Base-by-base conservation (phyloP, 2,329 filamentous ascomycete genomes). In the Fusarium annulatum region DNA sequence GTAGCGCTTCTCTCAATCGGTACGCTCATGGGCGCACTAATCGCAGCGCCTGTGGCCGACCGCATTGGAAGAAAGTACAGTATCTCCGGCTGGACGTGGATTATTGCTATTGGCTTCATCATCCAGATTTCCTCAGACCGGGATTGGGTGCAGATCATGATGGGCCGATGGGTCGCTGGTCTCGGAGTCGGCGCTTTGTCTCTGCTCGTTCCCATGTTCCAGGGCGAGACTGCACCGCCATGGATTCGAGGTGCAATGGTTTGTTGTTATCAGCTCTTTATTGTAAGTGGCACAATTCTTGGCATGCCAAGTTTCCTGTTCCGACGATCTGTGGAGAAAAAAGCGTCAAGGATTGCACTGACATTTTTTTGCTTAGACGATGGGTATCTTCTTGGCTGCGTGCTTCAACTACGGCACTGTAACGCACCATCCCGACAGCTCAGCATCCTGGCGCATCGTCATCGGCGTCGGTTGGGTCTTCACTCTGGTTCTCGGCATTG, bases 141-240 rank as follows among this genome's bases (percentile, higher is more conserved):
- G 4, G 82, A 82, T 14, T 93, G 92, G 91, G 88, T 88, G 52
- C 91, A 93, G 76, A 84, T 93, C 65, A 90, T 91, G 73, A 83
- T 91, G 51, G 92, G 92, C 19, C 85, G 92, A 61, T 88, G 90
- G 75, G 85, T 92, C 21, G 88, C 90, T 19, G 92, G 92, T 58
- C 83, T 93, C 3, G 91, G 91, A 19, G 90, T 94, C 46, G 92
- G 92, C 61, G 89, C 88, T 0, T 81, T 93, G 4, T 90, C 88
- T 15, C 87, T 92, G 9, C 81, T 91, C 18, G 90, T 91, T 0
- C 90, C 91, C n/a, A 91, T 94, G 89, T 94, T 93, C 78, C 91
- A 93, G 76, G 88, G 88, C n/a, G 92, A 94, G 81, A 92, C 88
- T 10, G 89, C 90, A 10, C 92, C 92, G 0, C 86, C 89, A 19